Base-by-base conservation (phyloP, 768 basidiomycete genomes). In the Mrakia gelida region DNA sequence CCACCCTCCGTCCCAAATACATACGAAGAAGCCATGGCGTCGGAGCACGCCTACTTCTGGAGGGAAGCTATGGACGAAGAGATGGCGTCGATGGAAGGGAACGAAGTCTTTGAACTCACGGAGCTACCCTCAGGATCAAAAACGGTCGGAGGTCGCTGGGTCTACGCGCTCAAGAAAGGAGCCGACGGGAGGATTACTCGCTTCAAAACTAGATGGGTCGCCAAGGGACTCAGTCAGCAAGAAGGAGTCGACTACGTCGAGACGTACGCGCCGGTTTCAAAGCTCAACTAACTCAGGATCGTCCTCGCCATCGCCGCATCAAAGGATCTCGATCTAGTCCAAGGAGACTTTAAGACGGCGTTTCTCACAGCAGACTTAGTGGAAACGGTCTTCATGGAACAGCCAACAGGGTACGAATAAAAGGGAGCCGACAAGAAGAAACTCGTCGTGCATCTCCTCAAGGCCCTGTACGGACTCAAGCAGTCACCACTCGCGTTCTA, bases 121-220 rank as follows among this genome's bases (percentile, higher is more conserved):
- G 63, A 80, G 0, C 41, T 80, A 23, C 86, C 86, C 0, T 52
- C 75, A 0, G 82, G 80, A 1, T 68, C 72, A 9, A 86, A 85
- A 26, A 59, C 85, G 23, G 81, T 88, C 13, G 81, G 83, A 0
- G 82, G 80, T 21, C 83, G 84, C n/a, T 88, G 86, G 86, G 86
- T 88, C 7, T 88, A 85, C 79, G 81, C 80, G 0, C 80, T 83
- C 72, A 89, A 89, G 81, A 80, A 78, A 45, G 81, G 88, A 78
- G 75, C 82, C 0, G 78, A 85, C 49, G 87, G 86, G 7, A 79
- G 80, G 0, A 84, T 87, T 38, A 75, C 80, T 2, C 80, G 82
- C 6, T 85, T 86, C 84, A 87, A 87, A 80, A 85, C 84, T 30
- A 73, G 86, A 54, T 81, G 88, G n/a, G 86, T 87, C 43, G 86